Conservation (phyloP, 176 grass and related monocot species). For the Poa annua region DNA sequence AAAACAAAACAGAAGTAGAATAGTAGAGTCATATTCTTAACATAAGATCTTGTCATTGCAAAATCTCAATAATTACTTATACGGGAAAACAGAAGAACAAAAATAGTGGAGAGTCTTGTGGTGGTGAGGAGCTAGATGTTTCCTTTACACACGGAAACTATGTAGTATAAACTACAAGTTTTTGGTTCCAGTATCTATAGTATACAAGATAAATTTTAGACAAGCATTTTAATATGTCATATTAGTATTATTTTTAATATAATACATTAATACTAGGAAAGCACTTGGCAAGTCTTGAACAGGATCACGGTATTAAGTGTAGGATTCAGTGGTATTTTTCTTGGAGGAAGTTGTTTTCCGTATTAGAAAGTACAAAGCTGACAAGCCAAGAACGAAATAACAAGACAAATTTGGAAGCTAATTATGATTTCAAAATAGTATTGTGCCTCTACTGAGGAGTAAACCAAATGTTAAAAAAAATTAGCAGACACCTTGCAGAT, state of each 20-base stretch:
- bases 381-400: conserved; percentile 2
- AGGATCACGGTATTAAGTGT: conserved; percentile 4
- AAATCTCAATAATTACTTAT: conserved; percentile 10
- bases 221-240: conserved; percentile 5
- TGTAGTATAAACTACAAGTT: not conserved
- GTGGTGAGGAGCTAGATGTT: not conserved
- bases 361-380: conserved; percentile 22
- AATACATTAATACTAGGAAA: not conserved
- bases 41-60: not conserved
- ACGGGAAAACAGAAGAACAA: conserved; percentile 3
- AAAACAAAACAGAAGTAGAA: conserved; percentile 10
- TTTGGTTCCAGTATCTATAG: not conserved
- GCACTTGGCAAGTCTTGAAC: not conserved
- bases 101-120: conserved; percentile 28
- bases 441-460: not conserved
- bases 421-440: conserved; percentile 22
- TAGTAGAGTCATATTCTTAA: not conserved
- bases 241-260: not conserved
- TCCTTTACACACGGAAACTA: not conserved
- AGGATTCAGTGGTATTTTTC: conserved; percentile 3
- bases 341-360: not conserved
- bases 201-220: not conserved
- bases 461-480: not conserved
- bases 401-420: not conserved
- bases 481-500: conserved; percentile 75